Percentiles rank a stretch among this genome's conserved stretches.
These are phyloP conservation scores for Gracilaria gracilis DNA, from an alignment of 23 red algal genomes.

Conservation along the genomic window DNA sequence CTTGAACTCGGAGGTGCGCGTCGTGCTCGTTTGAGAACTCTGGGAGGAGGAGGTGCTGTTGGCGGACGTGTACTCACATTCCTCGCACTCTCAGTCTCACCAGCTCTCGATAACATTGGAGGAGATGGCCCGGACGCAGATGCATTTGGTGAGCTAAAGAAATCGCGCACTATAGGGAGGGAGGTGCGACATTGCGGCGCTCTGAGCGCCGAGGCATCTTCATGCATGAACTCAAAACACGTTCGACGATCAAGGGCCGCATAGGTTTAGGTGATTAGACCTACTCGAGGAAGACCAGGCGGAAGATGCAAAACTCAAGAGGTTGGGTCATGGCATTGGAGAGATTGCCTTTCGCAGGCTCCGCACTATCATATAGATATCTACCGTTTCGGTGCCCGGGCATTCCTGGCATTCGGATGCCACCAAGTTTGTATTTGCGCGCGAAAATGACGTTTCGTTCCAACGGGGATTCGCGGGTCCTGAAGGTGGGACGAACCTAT, in stretches of 20 bases:
- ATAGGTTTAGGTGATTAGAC: not conserved
- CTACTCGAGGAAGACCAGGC: not conserved
- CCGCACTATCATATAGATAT: no score
- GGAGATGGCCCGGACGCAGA: constrained; percentile 26
- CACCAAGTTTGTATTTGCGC: constrained; percentile 29
- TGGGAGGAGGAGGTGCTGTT: constrained; percentile 30
- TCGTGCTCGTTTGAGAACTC: not conserved
- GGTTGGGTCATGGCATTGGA: not conserved
- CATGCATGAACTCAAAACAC: constrained; percentile 38
- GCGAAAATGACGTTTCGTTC: constrained; percentile 18
- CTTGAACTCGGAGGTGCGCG: not conserved
- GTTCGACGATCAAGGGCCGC: not conserved
- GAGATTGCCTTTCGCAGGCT: not conserved
- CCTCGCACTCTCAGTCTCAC: constrained; percentile 1
- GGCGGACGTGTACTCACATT: not conserved
- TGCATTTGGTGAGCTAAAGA: constrained; percentile 30
- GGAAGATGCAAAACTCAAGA: not conserved
- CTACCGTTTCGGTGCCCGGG: not conserved
- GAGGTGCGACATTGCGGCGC: constrained; percentile 30
- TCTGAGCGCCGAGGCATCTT: constrained; percentile 48
- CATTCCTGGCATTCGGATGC: not conserved
- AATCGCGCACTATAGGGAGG: constrained; percentile 30
- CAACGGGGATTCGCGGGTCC: not conserved
- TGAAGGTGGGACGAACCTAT: not conserved
- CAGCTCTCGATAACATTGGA: constrained; percentile 51